Percentiles rank a stretch among this genome's conserved stretches.
Evolutionary conservation across 345 rosid genomes (phyloP).

Genomic region (Salix brachista): DNA sequence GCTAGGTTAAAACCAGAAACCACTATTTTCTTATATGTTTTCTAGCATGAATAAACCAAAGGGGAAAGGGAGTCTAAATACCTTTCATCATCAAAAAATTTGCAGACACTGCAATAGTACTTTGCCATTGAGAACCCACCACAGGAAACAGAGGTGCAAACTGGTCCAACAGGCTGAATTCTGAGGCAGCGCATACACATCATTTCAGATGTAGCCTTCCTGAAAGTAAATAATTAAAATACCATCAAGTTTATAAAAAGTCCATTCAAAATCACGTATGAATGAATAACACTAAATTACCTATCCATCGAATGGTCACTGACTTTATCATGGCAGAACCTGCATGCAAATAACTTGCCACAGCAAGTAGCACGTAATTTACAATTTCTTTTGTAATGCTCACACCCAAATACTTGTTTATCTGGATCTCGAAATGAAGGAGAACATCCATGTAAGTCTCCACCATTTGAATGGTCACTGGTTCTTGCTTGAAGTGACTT

Average conservation of each 20-base stretch:
- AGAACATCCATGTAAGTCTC: conserved; percentile 47
- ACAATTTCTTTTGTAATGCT: conserved; percentile 78
- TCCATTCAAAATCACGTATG: conserved; percentile 8
- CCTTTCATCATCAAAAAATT: conserved; percentile 65
- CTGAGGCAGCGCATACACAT: conserved; percentile 78
- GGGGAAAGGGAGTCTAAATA: conserved; percentile 3
- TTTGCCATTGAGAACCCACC: conserved; percentile 65
- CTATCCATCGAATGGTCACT: conserved; percentile 79
- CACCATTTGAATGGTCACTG: conserved; percentile 43
- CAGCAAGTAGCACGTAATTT: conserved; percentile 77
- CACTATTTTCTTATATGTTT: neutral
- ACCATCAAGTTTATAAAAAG: conserved; percentile 11
- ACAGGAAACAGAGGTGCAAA: conserved; percentile 56
- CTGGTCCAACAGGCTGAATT: conserved; percentile 64
- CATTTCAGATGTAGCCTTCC: conserved; percentile 75
- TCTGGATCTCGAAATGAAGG: conserved; percentile 67
- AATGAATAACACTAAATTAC: conserved; percentile 28
- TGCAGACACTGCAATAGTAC: conserved; percentile 62
- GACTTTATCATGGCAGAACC: conserved; percentile 79
- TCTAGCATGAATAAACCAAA: neutral
- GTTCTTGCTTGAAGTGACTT: conserved; percentile 41
- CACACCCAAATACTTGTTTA: conserved; percentile 59
- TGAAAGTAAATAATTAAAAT: conserved; percentile 24
- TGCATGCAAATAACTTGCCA: conserved; percentile 62
- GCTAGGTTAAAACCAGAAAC: neutral